Base-by-base conservation (phyloP, 257 asterid genomes). In the Salvia hispanica region DNA sequence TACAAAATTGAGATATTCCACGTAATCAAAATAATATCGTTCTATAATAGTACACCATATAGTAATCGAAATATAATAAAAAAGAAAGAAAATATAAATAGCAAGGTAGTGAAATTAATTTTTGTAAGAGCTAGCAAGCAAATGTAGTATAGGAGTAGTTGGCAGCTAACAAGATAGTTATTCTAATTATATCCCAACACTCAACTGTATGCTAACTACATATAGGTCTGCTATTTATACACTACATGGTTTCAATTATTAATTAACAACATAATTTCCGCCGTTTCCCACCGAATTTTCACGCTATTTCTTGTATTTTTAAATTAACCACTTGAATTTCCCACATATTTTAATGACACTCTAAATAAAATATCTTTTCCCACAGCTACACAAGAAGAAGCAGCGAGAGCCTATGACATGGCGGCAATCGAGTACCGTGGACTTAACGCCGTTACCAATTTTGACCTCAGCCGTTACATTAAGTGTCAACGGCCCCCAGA, bases 351-450 rank as follows among this genome's bases (percentile, higher is more conserved):
- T 25, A 25, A 2, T 54, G 42, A 34, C 74, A 18, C 9, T 18
- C 59, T 4, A 46, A 46, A 4, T 53, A 51, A 51, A 25, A 40
- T 14, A 7, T 3, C 6, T 21, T 59, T 25, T 59, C 11, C 9
- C 16, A 10, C 9, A 90, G 97, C 90, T 58, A 90, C 95, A 1
- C 88, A 87, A 62, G 97, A 90, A 72, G 97, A 87, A 84, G 97
- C 97, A 2, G 97, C 97, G 8, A 84, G 85, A 0, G 97, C 97
- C 0, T 90, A 90, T 34, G 97, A 90, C 80, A 78, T 81, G 80
- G 97, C 97, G 40, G 95, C 97, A 3, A 84, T 90, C 21, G 87
- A 90, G 74, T 81, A 90, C 33, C 87, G 97, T 0, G 97, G 97
- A 8, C 78, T 84, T 50, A 87, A 86, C 71, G 97, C 95, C 28